Percentiles rank a stretch among this genome's conserved stretches.
These are phyloP conservation scores for Sclerotinia glacialis DNA, from an alignment of 2,329 filamentous ascomycete genomes.

Conservation along the genomic window DNA sequence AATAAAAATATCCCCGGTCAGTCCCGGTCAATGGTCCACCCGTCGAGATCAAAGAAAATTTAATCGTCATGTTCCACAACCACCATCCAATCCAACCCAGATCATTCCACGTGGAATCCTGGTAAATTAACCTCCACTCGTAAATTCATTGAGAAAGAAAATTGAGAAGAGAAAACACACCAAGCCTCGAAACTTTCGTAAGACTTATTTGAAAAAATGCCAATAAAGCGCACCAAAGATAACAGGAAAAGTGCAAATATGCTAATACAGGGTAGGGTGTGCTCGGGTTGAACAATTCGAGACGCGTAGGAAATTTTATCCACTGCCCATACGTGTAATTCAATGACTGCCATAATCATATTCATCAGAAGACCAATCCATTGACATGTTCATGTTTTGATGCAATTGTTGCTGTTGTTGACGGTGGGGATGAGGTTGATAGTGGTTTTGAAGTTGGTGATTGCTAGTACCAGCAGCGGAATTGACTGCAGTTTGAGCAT, in stretches of 20 bases:
- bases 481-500: constrained; percentile 32
- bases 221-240: not conserved
- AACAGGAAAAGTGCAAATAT: constrained; percentile 6
- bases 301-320: not conserved
- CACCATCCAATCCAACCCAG: not conserved
- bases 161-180: not conserved
- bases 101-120: not conserved
- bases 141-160: constrained; percentile 11
- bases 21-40: constrained; percentile 12
- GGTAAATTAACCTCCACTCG: constrained; percentile 13
- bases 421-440: constrained; percentile 15
- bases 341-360: constrained; percentile 15
- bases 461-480: constrained; percentile 24
- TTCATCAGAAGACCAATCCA: constrained; percentile 23
- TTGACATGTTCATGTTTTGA: constrained; percentile 21
- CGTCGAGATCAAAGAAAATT: constrained; percentile 15
- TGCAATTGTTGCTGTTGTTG: constrained; percentile 18
- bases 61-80: not conserved
- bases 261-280: not conserved
- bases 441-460: constrained; percentile 15
- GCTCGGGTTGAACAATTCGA: not conserved
- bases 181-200: not conserved
- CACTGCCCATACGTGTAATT: not conserved
- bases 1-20: constrained; percentile 15
- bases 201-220: not conserved